Evolutionary conservation across 1,139 yeast genomes (phyloP), one percentile per base, ranked within the genome.

Genomic region (Taphrina betulina): DNA sequence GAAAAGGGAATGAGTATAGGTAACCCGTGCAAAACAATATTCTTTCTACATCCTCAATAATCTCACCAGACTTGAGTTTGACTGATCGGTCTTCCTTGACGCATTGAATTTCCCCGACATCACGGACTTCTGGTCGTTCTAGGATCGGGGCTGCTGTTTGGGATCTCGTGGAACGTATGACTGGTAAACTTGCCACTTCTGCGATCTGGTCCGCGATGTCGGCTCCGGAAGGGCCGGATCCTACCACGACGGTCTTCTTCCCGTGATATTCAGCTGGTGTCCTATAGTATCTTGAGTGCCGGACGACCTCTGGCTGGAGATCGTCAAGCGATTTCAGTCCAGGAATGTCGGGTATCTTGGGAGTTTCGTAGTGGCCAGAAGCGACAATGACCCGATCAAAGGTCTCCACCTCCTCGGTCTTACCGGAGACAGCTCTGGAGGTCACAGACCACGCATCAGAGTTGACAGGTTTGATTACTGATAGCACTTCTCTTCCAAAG

Each of bases 241-340:
- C 88, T 3, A 82, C 75, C 10, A 82, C 76, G 34, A 82, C 67
- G 20, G 81, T 77, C 26, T 68, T 73, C 59, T 75, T 31, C 24
- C n/a, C 36, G 10, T 58, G 61, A 61, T 71, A 81, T 34, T 71
- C 74, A 3, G 75, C 74, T 2, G 82, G 77, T 14, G 71, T 72
- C 59, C 82, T 74, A 67, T 78, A 86, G 26, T 76, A 70, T 64
- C 80, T 81, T 16, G 89, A 75, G 68, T 85, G 94, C 19, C 73
- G 65, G 1, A 84, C 70, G 5, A 75, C 66, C 1, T 72, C 75
- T 0, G 85, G 82, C 60, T 68, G 72, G 26, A 68, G 66, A 7
- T 62, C 65, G 55, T 68, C 68, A 78, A 81, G 82, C 45, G 74
- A 77, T 3, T 72, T 68, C 50, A 83, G 67, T 0, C 89, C 89